Conservation (phyloP, 495 filamentous ascomycete genomes). For the Pseudomonodictys pantanalensis region DNA sequence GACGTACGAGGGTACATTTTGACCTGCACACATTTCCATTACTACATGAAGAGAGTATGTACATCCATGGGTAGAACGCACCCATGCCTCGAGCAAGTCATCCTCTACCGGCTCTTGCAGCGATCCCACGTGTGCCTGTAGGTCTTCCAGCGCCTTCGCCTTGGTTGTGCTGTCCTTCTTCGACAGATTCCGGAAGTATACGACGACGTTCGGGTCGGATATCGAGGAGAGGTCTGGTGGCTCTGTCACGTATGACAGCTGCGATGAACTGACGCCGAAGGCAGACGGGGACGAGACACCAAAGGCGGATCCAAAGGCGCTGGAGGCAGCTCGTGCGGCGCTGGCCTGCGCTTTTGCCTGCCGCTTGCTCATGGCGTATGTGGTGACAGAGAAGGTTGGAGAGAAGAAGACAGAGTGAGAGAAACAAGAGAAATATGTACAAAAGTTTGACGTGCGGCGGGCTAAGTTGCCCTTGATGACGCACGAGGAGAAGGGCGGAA, state of each 20-base stretch:
- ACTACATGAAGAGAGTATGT: constrained; percentile 36
- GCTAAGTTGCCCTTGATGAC: constrained; percentile 7
- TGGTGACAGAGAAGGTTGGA: background rate
- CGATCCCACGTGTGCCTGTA: constrained; percentile 61
- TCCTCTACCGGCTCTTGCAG: constrained; percentile 64
- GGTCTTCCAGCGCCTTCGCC: constrained; percentile 85
- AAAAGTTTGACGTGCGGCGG: background rate
- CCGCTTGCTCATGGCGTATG: constrained; percentile 58
- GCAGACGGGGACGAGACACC: constrained; percentile 44
- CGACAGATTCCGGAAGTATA: constrained; percentile 84
- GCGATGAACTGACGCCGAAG: constrained; percentile 55
- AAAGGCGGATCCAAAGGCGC: constrained; percentile 47
- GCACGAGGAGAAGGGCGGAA: constrained; percentile 11
- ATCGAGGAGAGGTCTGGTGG: constrained; percentile 77
- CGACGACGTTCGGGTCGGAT: constrained; percentile 73
- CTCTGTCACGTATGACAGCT: constrained; percentile 79
- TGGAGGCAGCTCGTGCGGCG: constrained; percentile 61
- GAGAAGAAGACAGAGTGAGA: constrained; percentile 4
- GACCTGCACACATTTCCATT: constrained; percentile 54
- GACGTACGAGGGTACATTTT: constrained; percentile 82
- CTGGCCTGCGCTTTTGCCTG: constrained; percentile 68
- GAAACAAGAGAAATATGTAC: background rate
- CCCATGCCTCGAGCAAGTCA: constrained; percentile 79
- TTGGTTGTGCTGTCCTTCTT: constrained; percentile 95
- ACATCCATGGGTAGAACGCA: constrained; percentile 50